These are phyloP conservation scores for Colletotrichum musae DNA, from an alignment of 2,329 filamentous ascomycete species.

Conservation along the genomic window DNA sequence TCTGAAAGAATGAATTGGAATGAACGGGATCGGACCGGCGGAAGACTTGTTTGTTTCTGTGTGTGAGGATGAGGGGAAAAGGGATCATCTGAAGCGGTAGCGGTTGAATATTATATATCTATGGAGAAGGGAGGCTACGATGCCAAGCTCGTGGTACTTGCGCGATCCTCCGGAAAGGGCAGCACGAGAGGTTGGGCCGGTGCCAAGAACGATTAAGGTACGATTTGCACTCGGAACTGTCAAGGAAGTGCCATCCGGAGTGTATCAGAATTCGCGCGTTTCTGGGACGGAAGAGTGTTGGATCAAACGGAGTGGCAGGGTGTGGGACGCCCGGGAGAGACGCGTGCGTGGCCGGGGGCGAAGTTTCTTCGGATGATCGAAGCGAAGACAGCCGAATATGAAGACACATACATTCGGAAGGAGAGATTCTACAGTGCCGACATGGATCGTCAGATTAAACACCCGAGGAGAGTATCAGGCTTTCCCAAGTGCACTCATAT, in stretches of 20 bases:
- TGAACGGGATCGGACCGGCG: constrained; percentile 49
- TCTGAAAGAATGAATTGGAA: constrained; percentile 64
- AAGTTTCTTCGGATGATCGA: constrained; percentile 22
- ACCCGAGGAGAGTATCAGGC: background rate
- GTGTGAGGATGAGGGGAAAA: constrained; percentile 50
- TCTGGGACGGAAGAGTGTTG: constrained; percentile 26
- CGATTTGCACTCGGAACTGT: constrained; percentile 25
- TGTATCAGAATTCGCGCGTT: constrained; percentile 27
- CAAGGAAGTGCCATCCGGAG: constrained; percentile 10
- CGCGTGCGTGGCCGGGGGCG: background rate
- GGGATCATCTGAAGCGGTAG: constrained; percentile 43
- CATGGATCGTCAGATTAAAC: constrained; percentile 1
- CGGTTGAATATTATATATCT: constrained; percentile 56
- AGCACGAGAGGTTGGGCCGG: constrained; percentile 7
- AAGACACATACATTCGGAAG: background rate
- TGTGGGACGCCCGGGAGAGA: constrained; percentile 12
- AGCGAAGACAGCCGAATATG: constrained; percentile 1
- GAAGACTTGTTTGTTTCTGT: constrained; percentile 48
- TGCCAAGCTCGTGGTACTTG: constrained; percentile 5
- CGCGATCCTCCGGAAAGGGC: background rate
- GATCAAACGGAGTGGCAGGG: constrained; percentile 24
- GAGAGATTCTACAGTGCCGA: background rate
- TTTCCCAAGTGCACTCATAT: background rate
- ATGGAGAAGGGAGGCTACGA: constrained; percentile 6
- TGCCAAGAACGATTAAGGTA: constrained; percentile 33